Evolutionary conservation across 208 protist genomes (phyloP).

Genomic region (Lotmaria passim): DNA sequence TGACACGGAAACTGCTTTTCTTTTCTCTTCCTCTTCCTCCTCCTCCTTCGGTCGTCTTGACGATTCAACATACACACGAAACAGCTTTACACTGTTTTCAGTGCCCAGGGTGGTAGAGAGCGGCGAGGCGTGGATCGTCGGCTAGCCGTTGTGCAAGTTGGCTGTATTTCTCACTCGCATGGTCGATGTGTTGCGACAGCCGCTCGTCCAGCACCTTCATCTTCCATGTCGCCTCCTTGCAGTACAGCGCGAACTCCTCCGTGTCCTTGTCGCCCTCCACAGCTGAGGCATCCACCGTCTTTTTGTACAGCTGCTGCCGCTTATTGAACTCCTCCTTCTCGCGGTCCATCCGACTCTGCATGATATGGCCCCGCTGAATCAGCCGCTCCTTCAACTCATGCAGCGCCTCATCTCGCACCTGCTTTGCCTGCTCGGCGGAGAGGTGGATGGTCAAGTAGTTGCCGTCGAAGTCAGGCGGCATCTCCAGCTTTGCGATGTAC

Average conservation of each 20-base stretch:
- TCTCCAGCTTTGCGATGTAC: conserved; percentile 87
- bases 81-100: too few relatives aligned
- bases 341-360: conserved; percentile 87
- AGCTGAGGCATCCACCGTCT: conserved; percentile 63
- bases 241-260: conserved; percentile 86
- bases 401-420: conserved; percentile 85
- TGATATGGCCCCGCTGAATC: conserved; percentile 91
- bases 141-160: conserved; percentile 75
- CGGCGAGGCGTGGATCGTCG: conserved; percentile 73
- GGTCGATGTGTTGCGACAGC: conserved; percentile 85
- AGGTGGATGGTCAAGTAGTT: conserved; percentile 79
- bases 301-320: conserved; percentile 78
- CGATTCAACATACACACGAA: too few relatives aligned
- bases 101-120: conserved; percentile 48
- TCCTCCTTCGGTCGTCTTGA: too few relatives aligned
- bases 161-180: conserved; percentile 86
- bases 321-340: conserved; percentile 88
- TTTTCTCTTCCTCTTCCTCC: too few relatives aligned
- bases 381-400: conserved; percentile 90
- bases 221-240: conserved; percentile 90
- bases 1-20: too few relatives aligned
- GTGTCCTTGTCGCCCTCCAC: conserved; percentile 75
- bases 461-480: conserved; percentile 68
- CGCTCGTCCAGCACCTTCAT: conserved; percentile 92
- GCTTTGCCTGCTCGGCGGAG: conserved; percentile 74